These are phyloP conservation scores for Dalechampia spathulata DNA, from an alignment of 441 rosid species.

Conservation along the genomic window DNA sequence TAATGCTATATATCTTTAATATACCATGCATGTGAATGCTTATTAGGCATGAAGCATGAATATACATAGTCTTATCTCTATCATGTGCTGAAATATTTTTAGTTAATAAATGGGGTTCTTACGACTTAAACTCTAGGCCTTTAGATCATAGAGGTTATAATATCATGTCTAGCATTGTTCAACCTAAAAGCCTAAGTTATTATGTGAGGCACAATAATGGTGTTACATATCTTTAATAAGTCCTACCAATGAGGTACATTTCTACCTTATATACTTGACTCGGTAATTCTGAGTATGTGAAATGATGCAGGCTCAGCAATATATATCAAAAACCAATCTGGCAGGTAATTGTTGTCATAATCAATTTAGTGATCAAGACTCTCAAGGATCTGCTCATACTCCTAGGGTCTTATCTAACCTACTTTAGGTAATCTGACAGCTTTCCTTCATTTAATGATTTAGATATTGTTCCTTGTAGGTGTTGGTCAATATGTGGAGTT, in stretches of 20 bases:
- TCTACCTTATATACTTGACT: slow-evolving; percentile 12
- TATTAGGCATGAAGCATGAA: no score
- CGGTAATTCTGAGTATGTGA: not conserved
- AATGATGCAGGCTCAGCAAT: not conserved
- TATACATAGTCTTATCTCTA: no score
- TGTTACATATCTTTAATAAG: no score
- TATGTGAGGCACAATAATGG: no score
- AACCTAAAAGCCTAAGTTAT: no score
- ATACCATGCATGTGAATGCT: no score
- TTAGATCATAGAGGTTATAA: no score
- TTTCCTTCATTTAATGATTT: slow-evolving; percentile 24
- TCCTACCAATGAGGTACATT: slow-evolving; percentile 3
- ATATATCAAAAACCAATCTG: not conserved
- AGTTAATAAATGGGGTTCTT: no score
- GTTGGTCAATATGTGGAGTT: slow-evolving; percentile 27
- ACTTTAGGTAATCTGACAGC: slow-evolving; percentile 6
- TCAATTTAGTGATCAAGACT: slow-evolving; percentile 7
- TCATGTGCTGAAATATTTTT: no score
- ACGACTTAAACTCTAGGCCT: no score
- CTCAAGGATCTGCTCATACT: slow-evolving; percentile 3
- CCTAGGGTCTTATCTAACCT: slow-evolving; percentile 8
- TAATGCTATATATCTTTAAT: no score
- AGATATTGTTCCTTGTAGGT: slow-evolving; percentile 40
- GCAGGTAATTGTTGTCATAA: slow-evolving; percentile 1
- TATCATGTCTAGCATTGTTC: no score